Conservation (phyloP, 768 basidiomycete genomes). For the Podaxis rugospora region DNA sequence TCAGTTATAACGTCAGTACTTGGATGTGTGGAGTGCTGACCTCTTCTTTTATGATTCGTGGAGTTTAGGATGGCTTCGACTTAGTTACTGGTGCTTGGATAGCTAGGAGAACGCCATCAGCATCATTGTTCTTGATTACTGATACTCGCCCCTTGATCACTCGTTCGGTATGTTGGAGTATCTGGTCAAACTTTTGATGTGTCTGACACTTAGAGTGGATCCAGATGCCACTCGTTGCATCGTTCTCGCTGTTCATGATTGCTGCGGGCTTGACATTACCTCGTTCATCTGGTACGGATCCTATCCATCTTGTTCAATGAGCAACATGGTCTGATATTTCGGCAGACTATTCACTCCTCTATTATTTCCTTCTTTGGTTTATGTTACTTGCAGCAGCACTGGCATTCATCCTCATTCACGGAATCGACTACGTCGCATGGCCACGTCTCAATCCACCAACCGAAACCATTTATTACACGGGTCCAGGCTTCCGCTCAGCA, state of each 20-base stretch:
- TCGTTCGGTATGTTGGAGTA: conserved; percentile 60
- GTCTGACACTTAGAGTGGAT: conserved; percentile 6
- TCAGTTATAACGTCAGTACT: conserved; percentile 20
- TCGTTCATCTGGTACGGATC: conserved; percentile 70
- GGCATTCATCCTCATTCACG: conserved; percentile 75
- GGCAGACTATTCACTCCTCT: conserved; percentile 81
- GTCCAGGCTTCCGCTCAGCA: conserved; percentile 80
- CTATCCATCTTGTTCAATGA: not conserved
- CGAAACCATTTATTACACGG: conserved; percentile 82
- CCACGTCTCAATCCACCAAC: conserved; percentile 83
- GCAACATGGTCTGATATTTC: conserved; percentile 3
- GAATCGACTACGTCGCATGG: conserved; percentile 94
- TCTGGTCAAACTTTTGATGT: not conserved
- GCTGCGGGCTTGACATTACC: conserved; percentile 83
- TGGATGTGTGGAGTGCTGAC: conserved; percentile 2
- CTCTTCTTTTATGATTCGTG: not conserved
- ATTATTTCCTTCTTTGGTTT: conserved; percentile 84
- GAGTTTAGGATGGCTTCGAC: conserved; percentile 85
- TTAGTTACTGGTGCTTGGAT: conserved; percentile 89
- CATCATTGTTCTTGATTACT: conserved; percentile 64
- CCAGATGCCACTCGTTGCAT: conserved; percentile 81
- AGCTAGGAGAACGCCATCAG: conserved; percentile 70
- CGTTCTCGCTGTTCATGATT: conserved; percentile 85
- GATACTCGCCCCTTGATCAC: conserved; percentile 80
- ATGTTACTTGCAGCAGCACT: conserved; percentile 55